Base-by-base conservation (phyloP, 805 yeast genomes). In the fission yeast (Schizosaccharomyces pombe) region DNA sequence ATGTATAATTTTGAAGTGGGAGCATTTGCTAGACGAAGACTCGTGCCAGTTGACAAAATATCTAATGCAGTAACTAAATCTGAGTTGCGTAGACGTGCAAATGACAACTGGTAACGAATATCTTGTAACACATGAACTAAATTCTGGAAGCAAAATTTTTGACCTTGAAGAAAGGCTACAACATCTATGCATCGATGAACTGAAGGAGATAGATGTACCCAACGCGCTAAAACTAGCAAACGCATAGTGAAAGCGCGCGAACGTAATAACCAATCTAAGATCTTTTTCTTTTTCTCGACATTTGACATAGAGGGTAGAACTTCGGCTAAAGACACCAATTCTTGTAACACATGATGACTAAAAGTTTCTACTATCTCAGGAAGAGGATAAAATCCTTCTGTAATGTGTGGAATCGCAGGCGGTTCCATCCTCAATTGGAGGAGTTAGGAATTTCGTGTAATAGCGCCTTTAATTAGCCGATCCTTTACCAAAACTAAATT, bases 1-100 rank as follows among this genome's bases (percentile, higher is more conserved):
- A 43, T 6, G 49, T 43, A 43, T 24, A 30, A 19, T 9, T 32
- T 32, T 32, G 49, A 43, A 6, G 28, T 43, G n/a, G 49, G 49
- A 8, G 49, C 30, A 8, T 43, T 19, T 12, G 26, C 6, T 29
- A 43, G n/a, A 19, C 49, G 28, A 22, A 26, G 28, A 43, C 26
- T 22, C 5, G 49, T 43, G 2, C 94, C 94, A 40, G 75, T 71
- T 43, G 78, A 75, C 55, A 87, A 70, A 0, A 91, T 95, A 63
- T 89, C 93, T 59, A 89, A 68, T 0, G 94, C 85, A 0, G 97
- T 87, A 26, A 79, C 74, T 22, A 91, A 65, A 66, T 91, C 99
- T 0, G 95, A 91, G 64, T 85, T 85, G 4, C 95, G 94, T 54
- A 89, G 68, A 62, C 93, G 87, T 0, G 98, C 97, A 30, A 86